Evolutionary conservation across 192 early-diverging fungal species (phyloP), one percentile per base, ranked within the genome.

Genomic region (Coemansia reversa): DNA sequence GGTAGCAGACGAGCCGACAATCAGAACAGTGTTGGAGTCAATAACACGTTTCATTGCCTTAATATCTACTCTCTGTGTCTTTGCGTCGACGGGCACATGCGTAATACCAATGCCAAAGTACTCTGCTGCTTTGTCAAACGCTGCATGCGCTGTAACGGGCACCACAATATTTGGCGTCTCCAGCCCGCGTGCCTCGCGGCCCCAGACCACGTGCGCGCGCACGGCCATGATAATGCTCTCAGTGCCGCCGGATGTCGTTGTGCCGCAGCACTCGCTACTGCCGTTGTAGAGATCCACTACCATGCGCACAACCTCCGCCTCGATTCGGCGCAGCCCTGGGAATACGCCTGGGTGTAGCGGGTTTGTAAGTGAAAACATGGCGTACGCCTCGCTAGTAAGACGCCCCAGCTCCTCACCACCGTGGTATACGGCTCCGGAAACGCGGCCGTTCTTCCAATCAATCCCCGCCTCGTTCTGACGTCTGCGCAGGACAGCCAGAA

Each of bases 301-400:
- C 95, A 98, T 97, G 7, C 88, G 86, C 47, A 96, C 90, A 24
- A 95, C 84, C 69, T 98, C 96, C 48, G 94, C 93, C 70, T 98
- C 96, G 87, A 98, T 94, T 56, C 90, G 87, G 47, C 96, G 87
- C n/a, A 94, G 77, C 25, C 93, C 94, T 1, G 94, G 94, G 83
- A 97, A 98, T 52, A 97, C 85, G 51, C 94, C 94, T 3, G 96
- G 94, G 64, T 98, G 96, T 48, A 98, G 84, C 9, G 95, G 94
- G 66, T 98, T 98, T 52, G 90, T 71, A 25, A 91, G 74, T 11
- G 87, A 85, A 69, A 94, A 98, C 74, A 90, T 85, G 16, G 83
- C 80, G 70, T 92, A 98, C 5, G 94, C 94, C 59, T 91, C 83
- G 35, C 87, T 90, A 7, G 88, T 77, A 5, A 96, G 73, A 49